Percentiles rank a stretch among this genome's conserved stretches.
Conservation (phyloP, 164 flowering plant genomes). For the Paratinospora sagittata region DNA sequence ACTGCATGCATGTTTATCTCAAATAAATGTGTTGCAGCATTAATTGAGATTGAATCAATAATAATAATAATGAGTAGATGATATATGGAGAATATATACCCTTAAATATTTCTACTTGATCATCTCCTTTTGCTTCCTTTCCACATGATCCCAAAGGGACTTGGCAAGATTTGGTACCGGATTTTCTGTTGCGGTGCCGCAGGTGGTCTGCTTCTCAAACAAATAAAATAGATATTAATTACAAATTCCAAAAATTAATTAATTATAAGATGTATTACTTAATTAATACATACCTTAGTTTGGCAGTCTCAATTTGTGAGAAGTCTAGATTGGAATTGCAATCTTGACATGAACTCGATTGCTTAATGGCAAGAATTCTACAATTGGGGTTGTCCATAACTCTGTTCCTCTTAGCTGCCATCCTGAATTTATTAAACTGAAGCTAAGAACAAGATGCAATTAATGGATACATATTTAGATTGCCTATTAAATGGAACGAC, state of each 20-base stretch:
- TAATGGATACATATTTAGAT: no score
- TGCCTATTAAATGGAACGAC: neutral
- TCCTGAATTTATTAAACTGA: constrained; percentile 32
- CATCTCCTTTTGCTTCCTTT: constrained; percentile 25
- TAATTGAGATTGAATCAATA: neutral
- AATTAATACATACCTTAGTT: constrained; percentile 44
- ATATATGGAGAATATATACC: no score
- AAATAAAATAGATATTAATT: no score
- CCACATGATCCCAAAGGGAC: constrained; percentile 58
- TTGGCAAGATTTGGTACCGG: constrained; percentile 51
- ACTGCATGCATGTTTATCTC: no score
- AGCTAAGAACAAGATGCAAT: no score
- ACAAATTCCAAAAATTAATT: no score
- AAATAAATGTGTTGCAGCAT: neutral
- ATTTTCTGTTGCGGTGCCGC: constrained; percentile 39
- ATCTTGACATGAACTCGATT: constrained; percentile 28
- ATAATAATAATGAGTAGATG: no score
- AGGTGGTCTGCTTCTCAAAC: constrained; percentile 38
- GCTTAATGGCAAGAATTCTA: constrained; percentile 73
- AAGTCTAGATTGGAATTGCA: constrained; percentile 49
- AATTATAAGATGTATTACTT: no score
- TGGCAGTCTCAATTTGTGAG: constrained; percentile 62
- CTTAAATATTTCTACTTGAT: neutral
- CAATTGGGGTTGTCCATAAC: constrained; percentile 49
- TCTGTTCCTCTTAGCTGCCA: constrained; percentile 39